Evolutionary conservation across 108 stramenopile species (phyloP).

Genomic region (Pseudonitzschia multistriata): DNA sequence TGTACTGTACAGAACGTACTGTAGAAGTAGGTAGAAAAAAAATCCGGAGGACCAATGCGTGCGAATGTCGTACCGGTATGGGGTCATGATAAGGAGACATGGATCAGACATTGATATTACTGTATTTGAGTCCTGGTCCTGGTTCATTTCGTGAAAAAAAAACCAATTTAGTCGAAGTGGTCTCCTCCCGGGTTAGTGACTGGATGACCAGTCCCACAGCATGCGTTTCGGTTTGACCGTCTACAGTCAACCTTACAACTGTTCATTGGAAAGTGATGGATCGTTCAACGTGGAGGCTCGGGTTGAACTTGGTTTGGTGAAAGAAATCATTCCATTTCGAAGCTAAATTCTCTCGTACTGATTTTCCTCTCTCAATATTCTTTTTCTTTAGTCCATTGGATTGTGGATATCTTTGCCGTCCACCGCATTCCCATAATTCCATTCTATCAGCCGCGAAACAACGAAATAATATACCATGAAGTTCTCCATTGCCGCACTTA

Average conservation of each 20-base stretch:
- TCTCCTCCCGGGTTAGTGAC: background rate
- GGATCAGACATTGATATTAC: too few relatives aligned
- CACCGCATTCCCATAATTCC: background rate
- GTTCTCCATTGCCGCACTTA: constrained; percentile 46
- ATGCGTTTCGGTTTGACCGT: background rate
- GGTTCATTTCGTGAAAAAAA: too few relatives aligned
- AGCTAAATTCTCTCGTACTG: background rate
- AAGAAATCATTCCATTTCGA: background rate
- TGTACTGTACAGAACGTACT: too few relatives aligned
- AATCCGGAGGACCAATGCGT: too few relatives aligned
- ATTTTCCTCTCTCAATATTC: background rate
- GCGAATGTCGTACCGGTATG: too few relatives aligned
- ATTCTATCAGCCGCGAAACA: background rate
- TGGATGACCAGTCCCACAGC: background rate
- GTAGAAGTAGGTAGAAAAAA: too few relatives aligned
- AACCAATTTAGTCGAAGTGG: background rate
- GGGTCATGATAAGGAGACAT: too few relatives aligned
- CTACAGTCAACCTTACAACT: background rate
- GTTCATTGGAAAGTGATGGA: background rate
- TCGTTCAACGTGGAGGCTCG: background rate
- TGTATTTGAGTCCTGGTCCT: too few relatives aligned
- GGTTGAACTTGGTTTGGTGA: background rate
- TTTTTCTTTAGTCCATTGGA: background rate
- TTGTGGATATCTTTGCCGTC: background rate
- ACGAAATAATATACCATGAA: constrained; percentile 43